Evolutionary conservation across 2,329 filamentous ascomycete species (phyloP), one percentile per base, ranked within the genome.

Genomic region (Escovopsis sp.): DNA sequence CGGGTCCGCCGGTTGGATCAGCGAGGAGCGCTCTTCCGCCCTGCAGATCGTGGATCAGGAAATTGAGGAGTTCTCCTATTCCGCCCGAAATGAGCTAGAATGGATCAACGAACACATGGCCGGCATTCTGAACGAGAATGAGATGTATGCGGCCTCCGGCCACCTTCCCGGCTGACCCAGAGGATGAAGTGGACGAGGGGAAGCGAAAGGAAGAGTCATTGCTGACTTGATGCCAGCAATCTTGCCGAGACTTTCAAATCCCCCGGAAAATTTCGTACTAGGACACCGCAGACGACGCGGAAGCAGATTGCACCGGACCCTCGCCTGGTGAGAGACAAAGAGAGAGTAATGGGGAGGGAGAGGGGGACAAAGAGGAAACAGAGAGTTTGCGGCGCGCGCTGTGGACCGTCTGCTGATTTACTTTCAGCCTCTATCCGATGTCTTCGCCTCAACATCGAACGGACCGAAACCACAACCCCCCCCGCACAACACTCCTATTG

Each of bases 81-180:
- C 86, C 21, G 87, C 84, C 42, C 76, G 83, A 39, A 93, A 96
- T 59, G 90, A 98, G 56, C 65, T 96, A 51, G 87, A 96, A 54
- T 98, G 90, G 90, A 66, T 98, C 48, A 96, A 98, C 52, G 90
- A 96, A 61, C 90, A 98, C 57, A 94, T 98, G 88, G 75, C 76
- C 34, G 85, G 93, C 43, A 84, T 98, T 50, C 93, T 96, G 55
- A 79, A 77, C 49, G 76, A 79, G 48, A 81, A 86, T 51, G 76
- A 87, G 59, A 73, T 86, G 90, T 94, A 72, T 50, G 53, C 35
- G 42, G 14, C 12, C 14, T 8, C 42, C 18, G 10, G n/a, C n/a
- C n/a, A n/a, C n/a, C 35, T 28, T 28, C 27, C 33, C 16, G 10
- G 25, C 13, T 29, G 15, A 13, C 9, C 21, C 21, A 25, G 21